phyloP scores from a whole-genome alignment of 495 filamentous ascomycete genomes.

The Glutinoglossum americanum region DNA sequence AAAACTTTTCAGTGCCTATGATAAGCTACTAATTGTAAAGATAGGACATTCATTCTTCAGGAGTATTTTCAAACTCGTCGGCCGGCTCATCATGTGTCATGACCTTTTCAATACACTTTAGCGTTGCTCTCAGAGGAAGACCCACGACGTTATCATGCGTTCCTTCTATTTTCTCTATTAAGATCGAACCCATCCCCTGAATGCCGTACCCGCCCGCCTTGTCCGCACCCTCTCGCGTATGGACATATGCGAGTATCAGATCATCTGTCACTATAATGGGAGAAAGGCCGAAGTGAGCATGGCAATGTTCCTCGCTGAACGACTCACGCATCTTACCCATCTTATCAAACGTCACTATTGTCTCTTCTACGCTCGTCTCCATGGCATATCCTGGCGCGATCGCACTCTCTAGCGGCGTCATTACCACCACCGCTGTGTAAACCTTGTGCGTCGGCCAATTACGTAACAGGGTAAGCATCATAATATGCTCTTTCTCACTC shows the following conservation, averaged over 20 bases:
- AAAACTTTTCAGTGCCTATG: no score
- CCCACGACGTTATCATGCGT: conserved; percentile 89
- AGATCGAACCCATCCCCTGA: conserved; percentile 65
- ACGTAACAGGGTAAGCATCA: conserved; percentile 60
- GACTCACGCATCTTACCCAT: conserved; percentile 13
- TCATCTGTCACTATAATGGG: conserved; percentile 42
- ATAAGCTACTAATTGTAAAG: no score
- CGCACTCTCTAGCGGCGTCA: conserved; percentile 58
- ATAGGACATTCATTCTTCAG: background rate
- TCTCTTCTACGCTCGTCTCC: conserved; percentile 69
- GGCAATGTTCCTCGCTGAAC: background rate
- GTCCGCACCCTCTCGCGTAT: conserved; percentile 78
- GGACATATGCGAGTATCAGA: conserved; percentile 66
- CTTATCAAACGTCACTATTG: conserved; percentile 55
- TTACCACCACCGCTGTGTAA: conserved; percentile 58
- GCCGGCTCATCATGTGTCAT: conserved; percentile 19
- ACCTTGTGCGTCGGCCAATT: conserved; percentile 56
- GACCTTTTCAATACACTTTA: conserved; percentile 72
- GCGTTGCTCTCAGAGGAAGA: conserved; percentile 59
- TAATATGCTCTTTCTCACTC: conserved; percentile 54
- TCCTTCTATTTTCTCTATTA: conserved; percentile 77
- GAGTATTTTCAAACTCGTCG: conserved; percentile 1
- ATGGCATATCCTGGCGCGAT: conserved; percentile 67
- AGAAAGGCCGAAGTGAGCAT: background rate
- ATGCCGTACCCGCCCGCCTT: conserved; percentile 94